Percentiles rank a stretch among this genome's conserved stretches.
These are phyloP conservation scores for Fomitopsis schrenkii DNA, from an alignment of 1,284 basidiomycete species.

Conservation along the genomic window DNA sequence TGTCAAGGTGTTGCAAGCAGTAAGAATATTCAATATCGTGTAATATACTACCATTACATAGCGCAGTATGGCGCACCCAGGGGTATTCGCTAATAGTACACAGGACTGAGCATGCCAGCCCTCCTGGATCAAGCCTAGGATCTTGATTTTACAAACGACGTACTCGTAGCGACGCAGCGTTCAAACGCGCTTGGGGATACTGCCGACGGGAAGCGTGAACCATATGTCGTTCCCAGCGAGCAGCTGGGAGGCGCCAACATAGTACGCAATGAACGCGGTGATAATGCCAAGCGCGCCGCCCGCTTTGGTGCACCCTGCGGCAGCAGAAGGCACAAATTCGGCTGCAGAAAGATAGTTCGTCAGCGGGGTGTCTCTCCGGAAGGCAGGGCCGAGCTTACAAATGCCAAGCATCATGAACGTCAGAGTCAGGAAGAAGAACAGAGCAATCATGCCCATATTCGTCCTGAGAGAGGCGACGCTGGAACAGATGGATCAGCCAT, in stretches of 20 bases:
- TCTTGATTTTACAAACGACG: neutral
- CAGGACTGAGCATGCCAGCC: neutral
- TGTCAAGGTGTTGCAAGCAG: no score
- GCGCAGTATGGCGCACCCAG: neutral
- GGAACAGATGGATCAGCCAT: neutral
- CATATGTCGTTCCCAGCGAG: conserved; percentile 48
- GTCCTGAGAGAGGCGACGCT: conserved; percentile 65
- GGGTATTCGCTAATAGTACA: neutral
- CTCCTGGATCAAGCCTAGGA: neutral
- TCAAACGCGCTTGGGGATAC: conserved; percentile 24
- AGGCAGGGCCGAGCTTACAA: conserved; percentile 29
- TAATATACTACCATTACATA: neutral
- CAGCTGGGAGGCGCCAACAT: conserved; percentile 60
- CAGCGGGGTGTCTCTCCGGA: neutral
- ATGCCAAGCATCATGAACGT: conserved; percentile 59
- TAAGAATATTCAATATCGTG: neutral
- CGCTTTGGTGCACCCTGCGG: conserved; percentile 39
- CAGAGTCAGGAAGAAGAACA: conserved; percentile 72
- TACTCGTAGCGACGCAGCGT: neutral
- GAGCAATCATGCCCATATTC: conserved; percentile 57
- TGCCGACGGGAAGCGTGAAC: conserved; percentile 49
- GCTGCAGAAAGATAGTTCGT: conserved; percentile 9
- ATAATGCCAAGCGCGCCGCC: conserved; percentile 74
- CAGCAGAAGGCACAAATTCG: conserved; percentile 15
- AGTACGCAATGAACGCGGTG: conserved; percentile 67